Conservation (phyloP, 2,329 filamentous ascomycete species). For the Amylocarpus encephaloides region DNA sequence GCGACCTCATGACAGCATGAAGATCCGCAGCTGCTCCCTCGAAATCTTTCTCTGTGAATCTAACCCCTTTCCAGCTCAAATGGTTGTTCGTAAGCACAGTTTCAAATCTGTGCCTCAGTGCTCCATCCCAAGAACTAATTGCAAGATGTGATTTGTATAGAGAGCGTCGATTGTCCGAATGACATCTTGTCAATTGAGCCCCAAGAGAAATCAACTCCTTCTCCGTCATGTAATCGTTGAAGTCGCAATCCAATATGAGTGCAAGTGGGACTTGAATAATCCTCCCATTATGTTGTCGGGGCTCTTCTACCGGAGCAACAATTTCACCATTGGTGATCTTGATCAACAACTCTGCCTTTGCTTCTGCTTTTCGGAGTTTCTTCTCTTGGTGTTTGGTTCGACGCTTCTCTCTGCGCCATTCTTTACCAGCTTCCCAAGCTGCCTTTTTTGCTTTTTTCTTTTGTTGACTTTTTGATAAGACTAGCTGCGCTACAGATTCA, state of each 20-base stretch:
- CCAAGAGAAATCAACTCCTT: conserved; percentile 78
- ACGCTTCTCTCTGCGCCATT: conserved; percentile 46
- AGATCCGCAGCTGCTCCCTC: conserved; percentile 60
- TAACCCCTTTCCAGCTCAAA: conserved; percentile 71
- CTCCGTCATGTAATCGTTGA: conserved; percentile 83
- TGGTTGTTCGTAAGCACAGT: conserved; percentile 66
- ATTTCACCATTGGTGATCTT: conserved; percentile 31
- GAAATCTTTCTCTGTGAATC: conserved; percentile 70
- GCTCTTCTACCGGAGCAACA: conserved; percentile 12
- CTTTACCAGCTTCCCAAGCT: conserved; percentile 69
- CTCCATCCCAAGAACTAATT: conserved; percentile 71
- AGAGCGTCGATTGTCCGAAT: conserved; percentile 76
- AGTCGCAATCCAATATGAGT: conserved; percentile 84
- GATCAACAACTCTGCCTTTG: conserved; percentile 39
- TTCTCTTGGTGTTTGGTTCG: conserved; percentile 47
- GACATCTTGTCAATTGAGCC: conserved; percentile 78
- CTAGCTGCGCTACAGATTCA: conserved; percentile 8
- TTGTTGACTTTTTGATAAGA: conserved; percentile 75
- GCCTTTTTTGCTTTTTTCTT: conserved; percentile 71
- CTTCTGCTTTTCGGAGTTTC: conserved; percentile 42
- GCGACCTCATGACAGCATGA: conserved; percentile 58
- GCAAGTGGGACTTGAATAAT: conserved; percentile 63
- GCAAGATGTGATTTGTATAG: conserved; percentile 64
- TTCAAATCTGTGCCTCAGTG: conserved; percentile 73
- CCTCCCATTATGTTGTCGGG: conserved; percentile 10